phyloP scores from a whole-genome alignment of 768 basidiomycete genomes.

The Boletus subparvulus region DNA sequence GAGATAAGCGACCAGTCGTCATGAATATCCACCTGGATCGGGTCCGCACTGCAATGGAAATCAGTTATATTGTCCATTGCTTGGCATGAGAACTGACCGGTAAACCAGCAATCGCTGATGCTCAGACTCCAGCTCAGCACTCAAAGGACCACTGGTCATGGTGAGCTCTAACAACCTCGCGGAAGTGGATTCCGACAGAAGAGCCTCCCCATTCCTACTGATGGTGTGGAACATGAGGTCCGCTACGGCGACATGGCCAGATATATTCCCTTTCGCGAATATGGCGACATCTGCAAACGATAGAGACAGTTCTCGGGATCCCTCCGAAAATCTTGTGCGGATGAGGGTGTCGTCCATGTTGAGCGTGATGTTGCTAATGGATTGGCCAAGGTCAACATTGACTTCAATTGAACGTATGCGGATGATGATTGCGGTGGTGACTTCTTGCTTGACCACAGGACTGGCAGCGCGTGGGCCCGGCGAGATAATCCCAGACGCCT shows the following conservation, averaged over 20 bases:
- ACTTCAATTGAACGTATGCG: constrained; percentile 73
- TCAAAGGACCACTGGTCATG: constrained; percentile 70
- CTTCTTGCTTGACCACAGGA: constrained; percentile 36
- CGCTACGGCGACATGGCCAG: constrained; percentile 65
- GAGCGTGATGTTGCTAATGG: constrained; percentile 71
- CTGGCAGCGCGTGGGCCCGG: constrained; percentile 12
- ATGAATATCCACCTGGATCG: constrained; percentile 66
- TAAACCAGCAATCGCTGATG: constrained; percentile 73
- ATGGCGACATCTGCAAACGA: constrained; percentile 55
- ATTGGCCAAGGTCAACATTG: constrained; percentile 81
- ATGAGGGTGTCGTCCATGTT: constrained; percentile 63
- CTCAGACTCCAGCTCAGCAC: constrained; percentile 71
- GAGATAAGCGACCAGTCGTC: constrained; percentile 77
- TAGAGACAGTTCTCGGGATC: constrained; percentile 62
- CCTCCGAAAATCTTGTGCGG: constrained; percentile 63
- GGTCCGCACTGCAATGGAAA: constrained; percentile 59
- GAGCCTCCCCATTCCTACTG: constrained; percentile 50
- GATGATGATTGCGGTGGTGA: constrained; percentile 64
- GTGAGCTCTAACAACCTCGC: constrained; percentile 67
- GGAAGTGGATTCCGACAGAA: constrained; percentile 32
- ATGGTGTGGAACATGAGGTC: constrained; percentile 76
- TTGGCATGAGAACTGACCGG: constrained; percentile 46
- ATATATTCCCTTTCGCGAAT: constrained; percentile 64
- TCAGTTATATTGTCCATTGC: background rate
- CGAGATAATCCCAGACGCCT: constrained; percentile 18